These are phyloP conservation scores for Apophysomyces sp. DNA, from an alignment of 371 early-diverging fungal genomes.

Conservation along the genomic window DNA sequence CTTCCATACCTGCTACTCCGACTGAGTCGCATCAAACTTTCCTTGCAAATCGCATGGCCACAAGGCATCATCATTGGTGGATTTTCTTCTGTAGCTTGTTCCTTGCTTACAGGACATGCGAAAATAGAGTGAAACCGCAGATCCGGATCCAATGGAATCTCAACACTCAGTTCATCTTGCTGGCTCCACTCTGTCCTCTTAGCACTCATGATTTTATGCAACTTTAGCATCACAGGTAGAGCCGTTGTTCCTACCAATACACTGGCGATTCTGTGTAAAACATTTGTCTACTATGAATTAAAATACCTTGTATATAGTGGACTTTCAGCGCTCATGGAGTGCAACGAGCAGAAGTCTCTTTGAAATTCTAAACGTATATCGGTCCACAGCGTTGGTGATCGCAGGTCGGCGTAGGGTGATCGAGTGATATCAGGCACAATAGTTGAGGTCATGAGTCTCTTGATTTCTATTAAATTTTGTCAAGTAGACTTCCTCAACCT, in stretches of 20 bases:
- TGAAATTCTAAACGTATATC: slow-evolving; percentile 78
- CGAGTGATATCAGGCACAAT: slow-evolving; percentile 13
- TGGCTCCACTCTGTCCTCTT: slow-evolving; percentile 88
- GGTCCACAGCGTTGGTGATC: slow-evolving; percentile 51
- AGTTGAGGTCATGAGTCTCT: slow-evolving; percentile 58
- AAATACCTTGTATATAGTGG: slow-evolving; percentile 76
- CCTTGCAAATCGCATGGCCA: slow-evolving; percentile 95
- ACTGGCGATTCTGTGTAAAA: slow-evolving; percentile 19
- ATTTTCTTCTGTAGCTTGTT: slow-evolving; percentile 89
- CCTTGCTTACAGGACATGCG: slow-evolving; percentile 97
- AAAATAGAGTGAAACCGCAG: slow-evolving; percentile 95
- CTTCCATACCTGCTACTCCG: slow-evolving; percentile 51
- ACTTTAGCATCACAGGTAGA: slow-evolving; percentile 88
- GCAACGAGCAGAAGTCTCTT: slow-evolving; percentile 83
- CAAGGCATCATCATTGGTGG: slow-evolving; percentile 99
- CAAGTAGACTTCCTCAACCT: background rate
- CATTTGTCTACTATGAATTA: no score
- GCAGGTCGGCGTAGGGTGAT: slow-evolving; percentile 73
- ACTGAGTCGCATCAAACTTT: slow-evolving; percentile 81
- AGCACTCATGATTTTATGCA: slow-evolving; percentile 83
- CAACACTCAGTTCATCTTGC: slow-evolving; percentile 88
- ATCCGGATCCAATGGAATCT: slow-evolving; percentile 79
- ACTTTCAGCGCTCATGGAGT: slow-evolving; percentile 75
- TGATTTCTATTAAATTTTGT: slow-evolving; percentile 60
- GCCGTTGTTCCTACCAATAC: slow-evolving; percentile 87